Evolutionary conservation across 1,284 basidiomycete genomes (phyloP).

Genomic region (Testicularia cyperi): DNA sequence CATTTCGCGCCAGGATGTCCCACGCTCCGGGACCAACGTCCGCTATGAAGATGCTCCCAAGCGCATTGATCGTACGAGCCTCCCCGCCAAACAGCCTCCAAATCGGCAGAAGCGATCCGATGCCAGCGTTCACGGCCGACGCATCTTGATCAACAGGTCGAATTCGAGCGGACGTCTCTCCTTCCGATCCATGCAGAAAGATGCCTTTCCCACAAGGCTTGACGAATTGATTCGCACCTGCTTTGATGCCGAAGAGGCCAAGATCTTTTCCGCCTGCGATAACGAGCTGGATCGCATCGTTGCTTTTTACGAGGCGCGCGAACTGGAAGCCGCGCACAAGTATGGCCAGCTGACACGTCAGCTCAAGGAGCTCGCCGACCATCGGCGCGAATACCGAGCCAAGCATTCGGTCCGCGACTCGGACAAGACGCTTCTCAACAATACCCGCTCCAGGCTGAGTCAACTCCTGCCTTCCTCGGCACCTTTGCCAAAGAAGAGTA

Average conservation of each 20-base stretch:
- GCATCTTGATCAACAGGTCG: background rate
- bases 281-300: slow-evolving; percentile 44
- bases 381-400: slow-evolving; percentile 49
- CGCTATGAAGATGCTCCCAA: slow-evolving; percentile 5
- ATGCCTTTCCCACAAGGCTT: slow-evolving; percentile 12
- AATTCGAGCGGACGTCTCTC: slow-evolving; percentile 8
- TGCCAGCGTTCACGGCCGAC: too few relatives aligned
- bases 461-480: slow-evolving; percentile 1
- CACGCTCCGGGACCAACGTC: background rate
- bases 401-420: slow-evolving; percentile 24
- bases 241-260: slow-evolving; percentile 75
- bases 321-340: slow-evolving; percentile 69
- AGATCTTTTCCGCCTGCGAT: slow-evolving; percentile 54
- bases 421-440: slow-evolving; percentile 2
- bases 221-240: slow-evolving; percentile 61
- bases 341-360: slow-evolving; percentile 70
- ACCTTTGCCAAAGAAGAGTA: background rate
- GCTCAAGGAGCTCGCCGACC: slow-evolving; percentile 62
- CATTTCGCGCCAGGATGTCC: too few relatives aligned
- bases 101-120: too few relatives aligned
- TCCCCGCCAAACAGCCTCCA: too few relatives aligned
- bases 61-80: too few relatives aligned
- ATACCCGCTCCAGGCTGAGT: slow-evolving; percentile 10
- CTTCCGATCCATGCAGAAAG: slow-evolving; percentile 11
- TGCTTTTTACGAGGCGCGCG: slow-evolving; percentile 73